Conservation (phyloP, 1,284 basidiomycete genomes). For the Leccinum pachyderme region DNA sequence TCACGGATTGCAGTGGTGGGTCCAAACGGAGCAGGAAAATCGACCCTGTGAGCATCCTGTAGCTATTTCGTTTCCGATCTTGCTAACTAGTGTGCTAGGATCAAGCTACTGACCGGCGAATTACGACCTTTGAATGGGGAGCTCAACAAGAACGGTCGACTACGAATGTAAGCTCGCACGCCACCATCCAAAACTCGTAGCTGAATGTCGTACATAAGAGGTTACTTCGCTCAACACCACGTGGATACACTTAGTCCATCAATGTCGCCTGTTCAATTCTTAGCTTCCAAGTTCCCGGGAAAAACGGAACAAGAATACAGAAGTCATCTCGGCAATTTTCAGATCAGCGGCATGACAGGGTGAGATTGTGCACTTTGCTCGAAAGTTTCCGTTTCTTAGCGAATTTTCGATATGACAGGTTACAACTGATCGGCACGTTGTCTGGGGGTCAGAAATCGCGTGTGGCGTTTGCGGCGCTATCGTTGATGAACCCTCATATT, state of each 20-base stretch:
- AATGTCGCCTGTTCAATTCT: constrained; percentile 89
- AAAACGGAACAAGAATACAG: constrained; percentile 97
- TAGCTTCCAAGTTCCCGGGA: constrained; percentile 90
- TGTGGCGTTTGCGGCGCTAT: constrained; percentile 93
- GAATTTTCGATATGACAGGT: constrained; percentile 35
- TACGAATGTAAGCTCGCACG: constrained; percentile 67
- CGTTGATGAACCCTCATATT: constrained; percentile 85
- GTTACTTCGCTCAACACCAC: constrained; percentile 98
- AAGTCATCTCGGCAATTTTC: constrained; percentile 94
- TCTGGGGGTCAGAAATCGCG: constrained; percentile 97
- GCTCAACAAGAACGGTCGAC: constrained; percentile 86
- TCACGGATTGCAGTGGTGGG: constrained; percentile 91
- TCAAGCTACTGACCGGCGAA: constrained; percentile 94
- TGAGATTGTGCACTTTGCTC: constrained; percentile 20
- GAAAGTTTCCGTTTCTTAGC: neutral
- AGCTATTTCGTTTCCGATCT: neutral
- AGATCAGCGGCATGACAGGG: constrained; percentile 97
- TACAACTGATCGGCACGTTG: constrained; percentile 81
- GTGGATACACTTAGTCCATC: constrained; percentile 88
- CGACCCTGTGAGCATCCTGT: constrained; percentile 55
- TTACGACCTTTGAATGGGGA: constrained; percentile 79
- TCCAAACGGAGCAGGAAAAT: constrained; percentile 79
- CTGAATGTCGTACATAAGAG: constrained; percentile 41
- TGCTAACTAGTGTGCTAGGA: constrained; percentile 44
- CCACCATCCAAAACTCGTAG: neutral